Percentiles rank a stretch among this genome's conserved stretches.
phyloP scores from a whole-genome alignment of 345 rosid species.

The Camelina laxa region DNA sequence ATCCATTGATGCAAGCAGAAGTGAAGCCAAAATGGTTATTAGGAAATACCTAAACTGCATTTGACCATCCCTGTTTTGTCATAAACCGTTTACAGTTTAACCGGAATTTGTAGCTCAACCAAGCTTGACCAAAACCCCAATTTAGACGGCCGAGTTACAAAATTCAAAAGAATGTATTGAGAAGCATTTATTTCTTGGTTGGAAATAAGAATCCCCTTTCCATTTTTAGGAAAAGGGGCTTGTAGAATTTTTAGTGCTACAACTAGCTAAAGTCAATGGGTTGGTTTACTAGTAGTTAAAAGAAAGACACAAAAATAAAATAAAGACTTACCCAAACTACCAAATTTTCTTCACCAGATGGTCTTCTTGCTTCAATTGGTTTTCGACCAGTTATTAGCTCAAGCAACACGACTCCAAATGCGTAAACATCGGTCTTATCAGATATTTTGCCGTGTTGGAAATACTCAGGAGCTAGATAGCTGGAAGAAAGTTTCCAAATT shows the following conservation, averaged over 20 bases:
- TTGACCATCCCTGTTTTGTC: not conserved
- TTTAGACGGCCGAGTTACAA: not conserved
- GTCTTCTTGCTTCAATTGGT: constrained; percentile 83
- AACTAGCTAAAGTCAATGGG: constrained; percentile 44
- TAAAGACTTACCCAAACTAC: constrained; percentile 80
- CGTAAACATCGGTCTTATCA: constrained; percentile 92
- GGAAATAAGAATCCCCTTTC: constrained; percentile 19
- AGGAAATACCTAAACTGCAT: constrained; percentile 8
- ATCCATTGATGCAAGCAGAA: not conserved
- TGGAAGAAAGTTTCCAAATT: constrained; percentile 39
- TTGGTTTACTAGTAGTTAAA: constrained; percentile 36
- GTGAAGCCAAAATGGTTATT: not conserved
- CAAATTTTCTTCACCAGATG: constrained; percentile 89
- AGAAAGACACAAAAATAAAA: constrained; percentile 18
- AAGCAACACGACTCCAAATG: constrained; percentile 89
- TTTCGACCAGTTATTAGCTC: constrained; percentile 87
- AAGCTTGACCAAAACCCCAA: constrained; percentile 15
- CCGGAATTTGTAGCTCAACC: constrained; percentile 23
- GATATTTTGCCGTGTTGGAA: constrained; percentile 98
- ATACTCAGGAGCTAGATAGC: constrained; percentile 95
- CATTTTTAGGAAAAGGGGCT: constrained; percentile 18
- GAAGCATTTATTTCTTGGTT: constrained; percentile 15
- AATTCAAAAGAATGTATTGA: not conserved
- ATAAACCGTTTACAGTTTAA: constrained; percentile 4
- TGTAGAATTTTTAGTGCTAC: constrained; percentile 22